Evolutionary conservation across 2,329 filamentous ascomycete species (phyloP), one percentile per base, ranked within the genome.

Genomic region (Epichloe elymi): DNA sequence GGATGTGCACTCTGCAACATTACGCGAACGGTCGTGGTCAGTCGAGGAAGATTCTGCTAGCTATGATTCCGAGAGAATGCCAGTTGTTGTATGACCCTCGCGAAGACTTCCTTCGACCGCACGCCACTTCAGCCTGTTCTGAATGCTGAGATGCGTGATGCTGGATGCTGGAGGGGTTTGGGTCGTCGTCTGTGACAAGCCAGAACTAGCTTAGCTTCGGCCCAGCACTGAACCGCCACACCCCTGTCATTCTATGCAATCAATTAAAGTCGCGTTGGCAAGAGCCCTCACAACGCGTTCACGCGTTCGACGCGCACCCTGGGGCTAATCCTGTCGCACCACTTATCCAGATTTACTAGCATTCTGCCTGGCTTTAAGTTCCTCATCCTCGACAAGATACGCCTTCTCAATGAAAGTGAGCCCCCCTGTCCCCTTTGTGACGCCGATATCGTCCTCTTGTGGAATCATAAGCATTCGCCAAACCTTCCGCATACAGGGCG

Each of bases 261-360:
- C 66, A 69, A 68, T 70, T 66, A 65, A 69, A 65, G 58, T 60
- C 64, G 62, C 56, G 65, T 62, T 53, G 42, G 52, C 52, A 20
- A 43, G 55, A 30, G 48, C 54, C 61, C 61, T 60, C 59, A 56
- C 57, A 63, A 60, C 65, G 64, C 65, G 65, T 54, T 40, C n/a
- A 23, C 48, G 40, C 48, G 48, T 44, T 30, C 35, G 42, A 30
- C 42, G n/a, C 4, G 17, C 6, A 42, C 17, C 40, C 40, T 23
- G 14, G 15, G 33, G 20, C 37, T 7, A 37, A 19, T 30, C 41
- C 37, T 40, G n/a, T 17, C 43, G n/a, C n/a, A 37, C 5, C 15
- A 14, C n/a, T 12, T 12, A 17, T 23, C 10, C 30, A 30, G 19
- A 30, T 30, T 10, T 30, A 30, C 20, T 12, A 42, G n/a, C 40